Percentiles rank a stretch among this genome's conserved stretches.
Evolutionary conservation across 768 basidiomycete species (phyloP).

Genomic region (Pisolithus orientalis): DNA sequence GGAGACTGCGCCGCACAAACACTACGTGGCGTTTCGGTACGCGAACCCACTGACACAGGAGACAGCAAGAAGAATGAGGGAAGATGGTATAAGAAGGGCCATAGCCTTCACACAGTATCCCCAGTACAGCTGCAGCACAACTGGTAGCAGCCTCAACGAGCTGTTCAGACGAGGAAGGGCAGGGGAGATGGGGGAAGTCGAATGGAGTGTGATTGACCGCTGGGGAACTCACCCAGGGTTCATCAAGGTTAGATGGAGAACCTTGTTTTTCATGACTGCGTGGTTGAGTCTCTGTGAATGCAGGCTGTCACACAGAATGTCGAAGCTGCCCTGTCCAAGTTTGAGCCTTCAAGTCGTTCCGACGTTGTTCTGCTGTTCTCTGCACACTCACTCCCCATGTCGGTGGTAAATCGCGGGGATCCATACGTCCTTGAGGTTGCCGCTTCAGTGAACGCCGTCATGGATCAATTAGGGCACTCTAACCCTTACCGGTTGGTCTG

Average conservation of each 20-base stretch:
- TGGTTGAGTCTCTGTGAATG: constrained; percentile 2
- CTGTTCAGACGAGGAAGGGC: constrained; percentile 61
- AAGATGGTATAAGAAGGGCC: constrained; percentile 86
- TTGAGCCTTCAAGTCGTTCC: constrained; percentile 61
- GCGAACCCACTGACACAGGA: constrained; percentile 83
- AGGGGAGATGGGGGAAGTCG: constrained; percentile 60
- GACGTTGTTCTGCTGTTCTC: constrained; percentile 88
- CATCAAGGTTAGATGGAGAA: constrained; percentile 64
- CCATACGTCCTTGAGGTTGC: constrained; percentile 96
- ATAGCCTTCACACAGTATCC: constrained; percentile 98
- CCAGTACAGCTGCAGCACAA: constrained; percentile 97
- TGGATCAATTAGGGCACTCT: constrained; percentile 72
- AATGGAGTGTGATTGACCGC: constrained; percentile 97
- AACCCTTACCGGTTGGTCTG: constrained; percentile 93
- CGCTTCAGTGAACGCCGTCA: constrained; percentile 88
- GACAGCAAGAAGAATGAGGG: constrained; percentile 76
- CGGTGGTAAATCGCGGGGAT: constrained; percentile 97
- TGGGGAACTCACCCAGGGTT: constrained; percentile 97
- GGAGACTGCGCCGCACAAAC: constrained; percentile 88
- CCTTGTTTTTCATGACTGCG: neutral
- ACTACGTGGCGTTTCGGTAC: constrained; percentile 95
- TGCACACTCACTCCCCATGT: constrained; percentile 96
- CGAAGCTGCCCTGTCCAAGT: constrained; percentile 73
- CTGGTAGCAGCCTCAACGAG: constrained; percentile 95
- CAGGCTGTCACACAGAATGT: constrained; percentile 91